Evolutionary conservation across 768 basidiomycete species (phyloP), one percentile per base, ranked within the genome.

Genomic region (Trametes sanguinea): DNA sequence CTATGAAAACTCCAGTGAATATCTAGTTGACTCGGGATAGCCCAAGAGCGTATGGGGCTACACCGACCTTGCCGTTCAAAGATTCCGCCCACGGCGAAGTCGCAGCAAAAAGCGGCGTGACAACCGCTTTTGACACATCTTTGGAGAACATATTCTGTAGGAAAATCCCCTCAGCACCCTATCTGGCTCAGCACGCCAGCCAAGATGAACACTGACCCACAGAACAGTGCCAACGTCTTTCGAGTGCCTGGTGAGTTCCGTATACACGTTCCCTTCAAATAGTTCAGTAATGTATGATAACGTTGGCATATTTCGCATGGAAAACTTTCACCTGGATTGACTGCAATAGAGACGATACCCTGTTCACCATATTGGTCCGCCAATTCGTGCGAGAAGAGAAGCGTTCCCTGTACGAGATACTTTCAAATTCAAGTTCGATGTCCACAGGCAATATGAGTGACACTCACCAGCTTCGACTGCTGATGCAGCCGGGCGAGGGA

Each of bases 391-490:
- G 81, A 73, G 9, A 80, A 66, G 4, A 83, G 73, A 0, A 63
- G 43, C 3, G 27, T 50, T 2, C 57, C 56, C 62, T 63, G 13
- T 10, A 16, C 6, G 29, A n/a, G 29, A 22, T 5, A 14, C 27
- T 11, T 3, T 5, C 4, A 30, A 13, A 22, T 7, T 29, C 2
- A 30, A 16, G 3, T 6, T 5, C 11, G 2, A 3, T 9, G 4
- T n/a, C 2, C 35, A 33, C 8, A 46, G 8, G 6, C 11, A 37
- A 6, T 37, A 11, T 11, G 35, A 6, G 6, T 6, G 35, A 6
- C 2, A 11, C 78, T 32, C 63, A 84, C 84, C 39, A 82, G 76
- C 76, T 84, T 86, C 52, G 75, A 76, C 60, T 72, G 73, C 35
- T 35, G 29, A 48, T 75, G 71, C 46, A 70, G 67, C 46, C 7